These are phyloP conservation scores for Oryza officinalis DNA, from an alignment of 176 grass and related monocot species.

Conservation along the genomic window DNA sequence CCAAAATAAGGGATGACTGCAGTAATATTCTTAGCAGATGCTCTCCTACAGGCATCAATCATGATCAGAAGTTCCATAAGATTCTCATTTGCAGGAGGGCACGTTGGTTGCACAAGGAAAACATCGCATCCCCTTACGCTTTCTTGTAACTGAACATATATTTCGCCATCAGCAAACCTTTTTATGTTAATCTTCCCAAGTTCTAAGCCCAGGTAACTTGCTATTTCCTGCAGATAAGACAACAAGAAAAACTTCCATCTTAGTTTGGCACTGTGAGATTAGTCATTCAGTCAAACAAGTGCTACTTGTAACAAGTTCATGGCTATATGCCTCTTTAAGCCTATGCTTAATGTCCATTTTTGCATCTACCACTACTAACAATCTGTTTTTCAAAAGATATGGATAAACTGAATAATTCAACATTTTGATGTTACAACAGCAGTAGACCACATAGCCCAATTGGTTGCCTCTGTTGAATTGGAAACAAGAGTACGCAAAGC, in stretches of 20 bases:
- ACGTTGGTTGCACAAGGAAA: conserved; percentile 91
- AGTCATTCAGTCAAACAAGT: background rate
- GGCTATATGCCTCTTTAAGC: conserved; percentile 2
- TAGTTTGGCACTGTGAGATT: background rate
- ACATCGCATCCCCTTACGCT: conserved; percentile 96
- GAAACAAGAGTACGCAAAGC: background rate
- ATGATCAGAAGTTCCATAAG: conserved; percentile 97
- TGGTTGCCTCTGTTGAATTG: background rate
- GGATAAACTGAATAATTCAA: background rate
- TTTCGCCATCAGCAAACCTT: conserved; percentile 92
- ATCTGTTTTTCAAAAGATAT: background rate
- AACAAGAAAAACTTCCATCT: conserved; percentile 12
- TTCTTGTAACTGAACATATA: conserved; percentile 99
- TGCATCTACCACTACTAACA: background rate
- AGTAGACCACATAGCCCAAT: background rate
- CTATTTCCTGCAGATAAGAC: conserved; percentile 77
- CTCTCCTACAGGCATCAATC: conserved; percentile 98
- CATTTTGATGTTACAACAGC: background rate
- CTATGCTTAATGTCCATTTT: background rate
- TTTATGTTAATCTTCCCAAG: conserved; percentile 98
- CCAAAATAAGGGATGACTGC: conserved; percentile 99
- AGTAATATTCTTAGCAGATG: conserved; percentile 97
- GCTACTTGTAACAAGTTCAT: background rate
- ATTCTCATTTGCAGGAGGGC: conserved; percentile 97
- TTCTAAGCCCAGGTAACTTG: conserved; percentile 90